Percentiles rank a stretch among this genome's conserved stretches.
Conservation (phyloP, 2,329 filamentous ascomycete genomes). For the Cercospora sesami region DNA sequence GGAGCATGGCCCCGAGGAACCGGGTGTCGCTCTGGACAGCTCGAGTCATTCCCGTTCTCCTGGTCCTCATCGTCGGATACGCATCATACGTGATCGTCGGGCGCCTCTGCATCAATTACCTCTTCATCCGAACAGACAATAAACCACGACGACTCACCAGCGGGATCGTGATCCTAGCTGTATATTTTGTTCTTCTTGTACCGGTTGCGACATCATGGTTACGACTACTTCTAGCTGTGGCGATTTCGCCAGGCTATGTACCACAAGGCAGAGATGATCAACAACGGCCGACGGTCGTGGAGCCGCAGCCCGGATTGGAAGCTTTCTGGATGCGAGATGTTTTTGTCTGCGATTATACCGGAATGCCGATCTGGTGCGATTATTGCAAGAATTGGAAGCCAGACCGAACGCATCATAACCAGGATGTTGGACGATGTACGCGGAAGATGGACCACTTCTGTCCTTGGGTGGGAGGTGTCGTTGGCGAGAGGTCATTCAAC, state of each 20-base stretch:
- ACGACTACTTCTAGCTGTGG: conserved; percentile 68
- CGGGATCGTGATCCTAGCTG: conserved; percentile 67
- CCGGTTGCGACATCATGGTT: conserved; percentile 68
- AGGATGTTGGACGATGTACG: conserved; percentile 77
- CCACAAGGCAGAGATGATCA: conserved; percentile 55
- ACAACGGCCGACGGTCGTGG: conserved; percentile 26
- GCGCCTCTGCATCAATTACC: conserved; percentile 64
- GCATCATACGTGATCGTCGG: conserved; percentile 36
- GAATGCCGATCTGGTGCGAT: conserved; percentile 83
- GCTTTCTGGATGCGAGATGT: conserved; percentile 78
- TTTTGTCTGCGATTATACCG: conserved; percentile 80
- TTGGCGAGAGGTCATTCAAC: conserved; percentile 78
- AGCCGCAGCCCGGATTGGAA: conserved; percentile 66
- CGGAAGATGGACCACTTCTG: conserved; percentile 94
- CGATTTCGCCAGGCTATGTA: conserved; percentile 70
- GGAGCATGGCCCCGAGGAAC: conserved; percentile 21
- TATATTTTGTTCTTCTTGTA: conserved; percentile 72
- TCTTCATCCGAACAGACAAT: conserved; percentile 54
- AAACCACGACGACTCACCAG: conserved; percentile 51
- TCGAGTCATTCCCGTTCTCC: conserved; percentile 33
- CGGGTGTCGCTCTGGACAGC: conserved; percentile 32
- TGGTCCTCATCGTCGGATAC: conserved; percentile 35
- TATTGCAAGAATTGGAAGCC: conserved; percentile 84
- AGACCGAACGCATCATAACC: conserved; percentile 83
- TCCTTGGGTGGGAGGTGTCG: conserved; percentile 91